Evolutionary conservation across 176 grass and related monocot genomes (phyloP).

Genomic region (Microstegium vimineum): DNA sequence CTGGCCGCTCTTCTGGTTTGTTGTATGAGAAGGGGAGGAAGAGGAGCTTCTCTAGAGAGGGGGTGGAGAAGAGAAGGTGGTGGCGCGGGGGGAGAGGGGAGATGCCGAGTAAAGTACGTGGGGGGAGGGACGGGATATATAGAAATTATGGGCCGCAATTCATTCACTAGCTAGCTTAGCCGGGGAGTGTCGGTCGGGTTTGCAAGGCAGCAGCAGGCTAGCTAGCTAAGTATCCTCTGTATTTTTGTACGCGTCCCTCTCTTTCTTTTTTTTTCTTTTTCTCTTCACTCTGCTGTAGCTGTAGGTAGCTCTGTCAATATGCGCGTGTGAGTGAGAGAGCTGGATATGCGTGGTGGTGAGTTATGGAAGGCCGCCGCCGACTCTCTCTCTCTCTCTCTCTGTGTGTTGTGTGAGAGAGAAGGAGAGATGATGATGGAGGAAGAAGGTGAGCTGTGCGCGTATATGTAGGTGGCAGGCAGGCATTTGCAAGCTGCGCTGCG

Average conservation of each 20-base stretch:
- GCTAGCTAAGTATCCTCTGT: background rate
- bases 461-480: conserved; percentile 20
- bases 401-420: too few species aligned
- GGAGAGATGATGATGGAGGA: background rate
- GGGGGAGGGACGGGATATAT: conserved; percentile 39
- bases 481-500: background rate
- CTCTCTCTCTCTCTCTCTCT: too few species aligned
- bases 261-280: background rate
- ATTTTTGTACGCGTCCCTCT: conserved; percentile 6
- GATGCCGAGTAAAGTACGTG: conserved; percentile 42
- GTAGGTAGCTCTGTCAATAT: background rate
- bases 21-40: background rate
- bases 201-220: too few species aligned
- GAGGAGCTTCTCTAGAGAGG: background rate
- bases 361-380: too few species aligned
- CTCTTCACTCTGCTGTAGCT: background rate
- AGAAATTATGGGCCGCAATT: conserved; percentile 39
- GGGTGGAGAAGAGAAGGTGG: background rate
- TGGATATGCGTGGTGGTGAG: background rate
- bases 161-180: too few species aligned
- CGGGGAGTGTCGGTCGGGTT: conserved; percentile 47
- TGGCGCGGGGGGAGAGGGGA: background rate
- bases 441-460: conserved; percentile 22
- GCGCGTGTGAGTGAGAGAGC: background rate
- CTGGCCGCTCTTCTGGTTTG: background rate